Evolutionary conservation across 208 protist species (phyloP), one percentile per base, ranked within the genome.

Genomic region (Novymonas esmeraldas): DNA sequence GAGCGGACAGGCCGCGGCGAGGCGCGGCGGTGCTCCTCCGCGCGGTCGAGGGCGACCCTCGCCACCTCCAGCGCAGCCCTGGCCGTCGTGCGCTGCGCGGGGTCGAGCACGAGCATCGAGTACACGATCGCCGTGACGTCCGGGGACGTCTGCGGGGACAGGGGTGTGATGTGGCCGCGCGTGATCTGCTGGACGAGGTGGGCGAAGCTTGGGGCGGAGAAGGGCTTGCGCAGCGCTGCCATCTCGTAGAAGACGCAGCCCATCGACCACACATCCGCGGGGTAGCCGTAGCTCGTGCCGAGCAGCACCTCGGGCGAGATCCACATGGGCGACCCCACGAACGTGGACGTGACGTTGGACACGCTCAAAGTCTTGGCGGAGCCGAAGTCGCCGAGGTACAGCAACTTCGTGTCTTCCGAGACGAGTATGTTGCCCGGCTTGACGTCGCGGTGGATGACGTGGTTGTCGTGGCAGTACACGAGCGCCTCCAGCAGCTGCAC

Each of bases 241-340:
- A 98, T 79, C 60, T 98, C 94, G 65, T 91, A 98, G 42, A 97
- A 88, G 29, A 95, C 81, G 29, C 76, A 88, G 14, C 94, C 94
- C 3, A 97, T 74, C 6, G 93, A 90, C 84, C 96, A 98, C 26
- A 98, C 89, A 73, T 98, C 97, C 9, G 84, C 89, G 62, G 96
- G 96, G 49, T 80, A 79, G 70, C 87, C 93, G 85, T 98, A 99
- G 31, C 81, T 64, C 51, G 92, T 90, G 16, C 89, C 84, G 3
- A 83, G 64, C 44, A 91, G 92, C 50, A 98, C 88, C 70, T 98
- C 94, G 0, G 97, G 97, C 5, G 92, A 93, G 78, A 95, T 89
- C 85, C 97, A 98, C 52, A 92, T 94, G 10, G 95, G 93, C 50
- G 92, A 93, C 26, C 93, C 95, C 26, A 97, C 86, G 10, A 92